Base-by-base conservation (phyloP, 352 stramenopile species). In the Nothophytophthora sp. region DNA sequence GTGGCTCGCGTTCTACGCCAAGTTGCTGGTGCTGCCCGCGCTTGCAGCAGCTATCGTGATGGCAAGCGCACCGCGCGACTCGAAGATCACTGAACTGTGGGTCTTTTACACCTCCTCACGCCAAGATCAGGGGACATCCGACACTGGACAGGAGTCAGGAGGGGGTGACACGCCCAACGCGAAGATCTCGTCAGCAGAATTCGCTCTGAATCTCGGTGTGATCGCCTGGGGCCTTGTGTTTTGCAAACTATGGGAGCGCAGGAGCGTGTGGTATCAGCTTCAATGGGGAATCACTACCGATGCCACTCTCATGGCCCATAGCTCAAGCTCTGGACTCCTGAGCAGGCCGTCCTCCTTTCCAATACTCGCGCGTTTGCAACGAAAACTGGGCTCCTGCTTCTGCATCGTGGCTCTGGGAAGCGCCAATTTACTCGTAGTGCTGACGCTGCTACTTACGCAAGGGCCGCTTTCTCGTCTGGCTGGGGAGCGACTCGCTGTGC, bases 1-100 rank as follows among this genome's bases (percentile, higher is more conserved):
- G 13, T 97, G 86, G 76, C 50, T 95, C 19, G 68, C 69, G 3
- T 85, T 87, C 30, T 96, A 96, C 67, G 86, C 68, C 2, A 75
- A 85, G 49, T 78, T 84, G 56, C 63, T 96, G 12, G n/a, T 78
- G 0, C 8, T 77, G 0, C 82, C 88, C 18, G 70, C 70, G 6
- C 4, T 86, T 23, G 53, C 55, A 11, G 70, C 66, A 2, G 33
- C 71, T 6, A 25, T 56, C 12, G 41, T 89, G 16, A 50, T 76
- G 16, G 24, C 47, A 5, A 60, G 44, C 24, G 20, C 20, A 34
- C 27, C 11, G 12, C 37, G 63, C 13, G 51, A 62, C 9, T 56
- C 57, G 1, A 36, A 40, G 20, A 15, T 71, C 12, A 23, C 38
- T 15, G 28, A 19, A 13, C 42, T 73, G 12, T 61, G 56, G 43